Conservation (phyloP, 306 rosid species). For the Vigna reflexopilosa region DNA sequence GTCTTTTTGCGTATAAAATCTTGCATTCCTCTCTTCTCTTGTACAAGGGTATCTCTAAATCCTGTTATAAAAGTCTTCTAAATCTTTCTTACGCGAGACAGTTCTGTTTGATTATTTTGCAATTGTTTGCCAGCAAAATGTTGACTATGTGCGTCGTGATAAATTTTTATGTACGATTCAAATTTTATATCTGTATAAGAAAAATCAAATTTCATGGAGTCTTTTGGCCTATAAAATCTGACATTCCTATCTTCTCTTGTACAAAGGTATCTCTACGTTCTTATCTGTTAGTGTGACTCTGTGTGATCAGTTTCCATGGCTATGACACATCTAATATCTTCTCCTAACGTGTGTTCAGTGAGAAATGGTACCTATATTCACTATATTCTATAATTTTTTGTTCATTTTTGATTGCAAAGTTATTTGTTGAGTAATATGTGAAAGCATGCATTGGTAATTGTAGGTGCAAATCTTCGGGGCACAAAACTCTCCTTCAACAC, state of each 20-base stretch:
- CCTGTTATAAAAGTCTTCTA: too few species aligned
- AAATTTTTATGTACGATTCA: too few species aligned
- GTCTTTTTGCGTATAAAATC: too few species aligned
- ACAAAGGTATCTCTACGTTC: not conserved
- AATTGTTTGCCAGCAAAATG: not conserved
- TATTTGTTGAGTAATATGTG: not conserved
- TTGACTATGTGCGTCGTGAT: too few species aligned
- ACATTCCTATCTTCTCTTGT: not conserved
- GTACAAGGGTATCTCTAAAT: too few species aligned
- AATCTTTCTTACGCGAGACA: too few species aligned
- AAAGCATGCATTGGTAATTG: not conserved
- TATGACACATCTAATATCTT: not conserved
- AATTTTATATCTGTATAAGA: too few species aligned
- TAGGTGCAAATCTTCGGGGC: not conserved
- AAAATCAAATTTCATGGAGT: too few species aligned
- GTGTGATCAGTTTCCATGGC: not conserved
- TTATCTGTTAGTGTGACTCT: not conserved
- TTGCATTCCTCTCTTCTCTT: too few species aligned
- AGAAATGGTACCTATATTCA: not conserved
- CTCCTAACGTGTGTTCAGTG: not conserved
- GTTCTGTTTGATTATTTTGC: too few species aligned
- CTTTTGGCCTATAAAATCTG: too few species aligned
- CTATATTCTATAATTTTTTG: not conserved
- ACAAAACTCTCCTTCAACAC: not conserved
- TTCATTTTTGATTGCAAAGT: not conserved